A percentile compares a stretch with the other conserved stretches of the same genome.
Evolutionary conservation across 306 rosid genomes (phyloP).

Genomic region (Vigna unguiculata): DNA sequence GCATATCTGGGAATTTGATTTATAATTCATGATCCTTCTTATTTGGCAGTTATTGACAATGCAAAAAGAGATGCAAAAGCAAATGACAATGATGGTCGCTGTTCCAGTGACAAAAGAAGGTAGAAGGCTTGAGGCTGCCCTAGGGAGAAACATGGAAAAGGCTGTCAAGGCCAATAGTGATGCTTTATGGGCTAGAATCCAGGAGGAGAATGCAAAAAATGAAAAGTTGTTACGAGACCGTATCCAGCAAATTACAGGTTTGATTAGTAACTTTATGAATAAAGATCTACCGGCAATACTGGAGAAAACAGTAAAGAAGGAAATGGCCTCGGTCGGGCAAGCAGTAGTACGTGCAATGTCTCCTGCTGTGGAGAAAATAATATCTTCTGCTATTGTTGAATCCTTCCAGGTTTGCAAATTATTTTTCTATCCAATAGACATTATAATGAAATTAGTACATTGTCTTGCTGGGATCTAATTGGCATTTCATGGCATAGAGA

Average conservation of each 20-base stretch:
- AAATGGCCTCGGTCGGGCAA: slow-evolving; percentile 81
- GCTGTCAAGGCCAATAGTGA: slow-evolving; percentile 76
- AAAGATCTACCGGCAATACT: slow-evolving; percentile 80
- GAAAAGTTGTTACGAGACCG: slow-evolving; percentile 79
- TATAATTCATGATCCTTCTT: slow-evolving; percentile 5
- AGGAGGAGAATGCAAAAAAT: slow-evolving; percentile 86
- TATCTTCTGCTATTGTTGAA: slow-evolving; percentile 76
- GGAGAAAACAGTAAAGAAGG: slow-evolving; percentile 90
- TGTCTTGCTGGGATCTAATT: slow-evolving; percentile 54
- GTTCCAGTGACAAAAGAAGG: slow-evolving; percentile 94
- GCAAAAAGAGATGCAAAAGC: slow-evolving; percentile 94
- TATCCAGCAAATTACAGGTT: slow-evolving; percentile 64
- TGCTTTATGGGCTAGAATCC: slow-evolving; percentile 90
- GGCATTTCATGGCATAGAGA: slow-evolving; percentile 64
- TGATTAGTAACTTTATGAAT: slow-evolving; percentile 66
- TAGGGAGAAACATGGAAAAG: slow-evolving; percentile 85
- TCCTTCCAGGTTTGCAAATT: slow-evolving; percentile 86
- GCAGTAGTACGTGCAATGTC: slow-evolving; percentile 75
- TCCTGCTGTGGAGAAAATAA: slow-evolving; percentile 85
- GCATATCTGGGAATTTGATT: slow-evolving; percentile 30
- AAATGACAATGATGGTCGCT: slow-evolving; percentile 73
- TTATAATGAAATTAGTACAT: slow-evolving; percentile 33
- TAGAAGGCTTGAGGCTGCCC: slow-evolving; percentile 79
- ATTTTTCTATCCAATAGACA: slow-evolving; percentile 23
- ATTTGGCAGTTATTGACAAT: slow-evolving; percentile 69